These are phyloP conservation scores for Collybiopsis confluens DNA, from an alignment of 768 basidiomycete species.

Conservation along the genomic window DNA sequence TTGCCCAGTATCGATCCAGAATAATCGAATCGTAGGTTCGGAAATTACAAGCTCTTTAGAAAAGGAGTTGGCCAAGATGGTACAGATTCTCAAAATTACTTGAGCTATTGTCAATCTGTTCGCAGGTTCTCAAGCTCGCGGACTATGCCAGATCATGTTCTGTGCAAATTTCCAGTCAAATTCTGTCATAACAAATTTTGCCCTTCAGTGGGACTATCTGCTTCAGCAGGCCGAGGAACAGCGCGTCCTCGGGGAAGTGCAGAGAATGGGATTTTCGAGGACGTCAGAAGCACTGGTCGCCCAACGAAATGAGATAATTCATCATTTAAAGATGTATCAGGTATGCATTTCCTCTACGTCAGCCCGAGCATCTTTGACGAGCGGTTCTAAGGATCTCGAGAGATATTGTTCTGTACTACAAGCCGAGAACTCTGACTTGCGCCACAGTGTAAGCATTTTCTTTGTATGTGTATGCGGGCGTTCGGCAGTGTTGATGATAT, in stretches of 20 bases:
- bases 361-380: constrained; percentile 4
- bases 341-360: constrained; percentile 26
- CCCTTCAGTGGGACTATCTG: constrained; percentile 55
- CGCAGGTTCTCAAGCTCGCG: constrained; percentile 7
- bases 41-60: neutral
- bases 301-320: constrained; percentile 37
- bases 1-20: neutral
- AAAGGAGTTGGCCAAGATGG: constrained; percentile 7
- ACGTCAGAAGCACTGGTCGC: constrained; percentile 63
- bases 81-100: neutral
- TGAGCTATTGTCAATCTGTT: neutral
- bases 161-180: constrained; percentile 52
- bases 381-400: constrained; percentile 46
- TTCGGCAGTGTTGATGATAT: neutral
- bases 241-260: constrained; percentile 55
- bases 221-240: constrained; percentile 51
- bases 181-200: constrained; percentile 56
- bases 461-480: neutral
- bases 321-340: constrained; percentile 34
- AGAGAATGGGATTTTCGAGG: constrained; percentile 61
- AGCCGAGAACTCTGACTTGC: constrained; percentile 57
- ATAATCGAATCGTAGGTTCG: neutral
- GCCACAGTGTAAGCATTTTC: constrained; percentile 45
- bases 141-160: neutral
- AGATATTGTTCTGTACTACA: constrained; percentile 45